Base-by-base conservation (phyloP, 176 grass and related monocot genomes). In the Otatea glauca region DNA sequence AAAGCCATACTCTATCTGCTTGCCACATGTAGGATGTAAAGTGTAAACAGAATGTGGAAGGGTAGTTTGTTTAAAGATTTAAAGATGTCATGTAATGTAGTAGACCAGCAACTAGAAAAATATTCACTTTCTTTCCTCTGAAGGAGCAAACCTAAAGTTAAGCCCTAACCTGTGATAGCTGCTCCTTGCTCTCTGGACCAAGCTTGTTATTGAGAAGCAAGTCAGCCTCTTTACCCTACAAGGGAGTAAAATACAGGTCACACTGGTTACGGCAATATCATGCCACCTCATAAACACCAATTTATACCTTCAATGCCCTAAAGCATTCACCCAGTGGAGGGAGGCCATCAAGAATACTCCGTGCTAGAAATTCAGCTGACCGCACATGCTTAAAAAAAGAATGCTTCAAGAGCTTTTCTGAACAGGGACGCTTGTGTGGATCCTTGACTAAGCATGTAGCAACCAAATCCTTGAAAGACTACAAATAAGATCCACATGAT, bases 391-490 rank as follows among this genome's bases (percentile, higher is more conserved):
- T 99, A 87, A 99, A 99, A 88, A 99, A 96, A 49, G 91, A 81
- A 78, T 99, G 96, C 68, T 94, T 99, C 79, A 96, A 86, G 55
- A 99, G 89, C 79, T 94, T 99, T 80, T 96, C 96, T 74, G 96
- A 92, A 79, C 86, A 78, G 53, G 93, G 93, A 23, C 93, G 92
- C 84, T 96, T 99, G 72, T 85, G 91, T 11, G 96, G 93, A 88
- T 99, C 96, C 91, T 99, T 99, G 37, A 96, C 93, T 86, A 99
- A 88, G 83, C 96, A 99, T 65, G 88, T 86, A 6, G 91, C 93
- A 63, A 99, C 93, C 91, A 99, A 85, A 72, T 92, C 91, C 73
- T 90, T 99, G 68, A 99, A 99, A 82, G 91, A 85, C 96, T 99
- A 78, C 48, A 85, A 86, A 79, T 85, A 90, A 72, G 3, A 83